Evolutionary conservation across 169 alveolate species (phyloP), one percentile per base, ranked within the genome.

Genomic region (Plasmodium inui): DNA sequence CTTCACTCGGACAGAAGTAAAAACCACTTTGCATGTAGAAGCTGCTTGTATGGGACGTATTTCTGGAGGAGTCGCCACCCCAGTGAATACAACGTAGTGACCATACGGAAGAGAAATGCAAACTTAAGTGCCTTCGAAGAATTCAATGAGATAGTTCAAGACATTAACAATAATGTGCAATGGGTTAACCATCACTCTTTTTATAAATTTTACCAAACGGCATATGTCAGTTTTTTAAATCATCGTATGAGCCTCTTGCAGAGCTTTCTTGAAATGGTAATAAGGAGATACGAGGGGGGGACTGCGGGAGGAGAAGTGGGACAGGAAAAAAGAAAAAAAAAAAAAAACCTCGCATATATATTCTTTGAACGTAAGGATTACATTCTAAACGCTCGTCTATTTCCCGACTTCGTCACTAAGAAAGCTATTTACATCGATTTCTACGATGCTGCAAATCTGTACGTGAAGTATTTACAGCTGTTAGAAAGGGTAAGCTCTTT

Each of bases 111-210:
- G 28, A 88, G 94, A 79, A 88, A 88, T 8, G 71, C 71, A n/a
- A 61, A 57, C 55, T 79, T 88, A 10, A 32, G 41, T 8, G 14
- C 71, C 5, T 71, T 71, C 37, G 9, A 44, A 91, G 46, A 81
- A 82, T 91, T 76, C 74, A 26, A 80, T 76, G 30, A 28, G 12
- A 55, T 81, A 46, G 70, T 81, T 5, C 61, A 91, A 53, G 71
- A 91, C 1, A 91, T 91, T 6, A 91, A 91, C 76, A 81, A 26
- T 2, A 82, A 82, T 34, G 76, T 91, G 55, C 30, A 81, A 17
- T 91, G 95, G 95, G 17, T 71, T 30, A 81, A 82, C n/a, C 95
- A 91, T 26, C 83, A 57, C 55, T 81, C 95, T 12, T 91, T 91
- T 91, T 91, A 91, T 91, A 82, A 91, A 57, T 91, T 81, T 82